Base-by-base conservation (phyloP, 495 filamentous ascomycete species). In the Aspergillus ellipticus region DNA sequence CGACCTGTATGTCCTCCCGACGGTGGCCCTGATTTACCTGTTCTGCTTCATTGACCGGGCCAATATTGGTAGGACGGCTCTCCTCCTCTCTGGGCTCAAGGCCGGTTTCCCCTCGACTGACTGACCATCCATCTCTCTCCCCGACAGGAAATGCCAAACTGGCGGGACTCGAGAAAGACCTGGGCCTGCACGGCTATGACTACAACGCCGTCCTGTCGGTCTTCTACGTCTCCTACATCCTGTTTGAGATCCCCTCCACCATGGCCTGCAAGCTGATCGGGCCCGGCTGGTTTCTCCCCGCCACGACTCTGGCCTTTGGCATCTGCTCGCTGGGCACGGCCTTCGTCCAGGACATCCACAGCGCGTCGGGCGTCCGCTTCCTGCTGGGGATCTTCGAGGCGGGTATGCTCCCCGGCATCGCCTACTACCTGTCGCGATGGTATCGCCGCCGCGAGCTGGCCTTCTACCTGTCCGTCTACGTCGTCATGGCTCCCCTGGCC, bases 231-330 rank as follows among this genome's bases (percentile, higher is more conserved):
- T 80, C 85, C 11, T 90, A 88, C 51, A 88, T 93, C 57, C 55
- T 90, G 46, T 92, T 92, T 57, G 90, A 94, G 66, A 82, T 90
- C 43, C 90, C 90, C 0, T 88, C 87, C 33, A 94, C 90, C 65
- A 70, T 82, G 33, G 66, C 64, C 16, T 80, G 78, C 62, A 81
- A 79, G 54, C 74, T 70, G 70, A 67, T 80, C 28, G 77, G 77
- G 0, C 73, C 74, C 3, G 74, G 79, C 10, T 80, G 73, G 76
- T 83, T 75, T 58, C 69, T 83, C 11, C 80, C 80, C 0, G 64
- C 63, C 0, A 66, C 69, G 4, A 77, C 76, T 0, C 63, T 82
- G 0, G 66, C 68, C 3, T 83, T 82, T 49, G 80, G 80, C 9
- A 72, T 81, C 19, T 74, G 66, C 58, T 78, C 74, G 3, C 50